Evolutionary conservation across 192 early-diverging fungal species (phyloP).

Genomic region (Podila minutissima): DNA sequence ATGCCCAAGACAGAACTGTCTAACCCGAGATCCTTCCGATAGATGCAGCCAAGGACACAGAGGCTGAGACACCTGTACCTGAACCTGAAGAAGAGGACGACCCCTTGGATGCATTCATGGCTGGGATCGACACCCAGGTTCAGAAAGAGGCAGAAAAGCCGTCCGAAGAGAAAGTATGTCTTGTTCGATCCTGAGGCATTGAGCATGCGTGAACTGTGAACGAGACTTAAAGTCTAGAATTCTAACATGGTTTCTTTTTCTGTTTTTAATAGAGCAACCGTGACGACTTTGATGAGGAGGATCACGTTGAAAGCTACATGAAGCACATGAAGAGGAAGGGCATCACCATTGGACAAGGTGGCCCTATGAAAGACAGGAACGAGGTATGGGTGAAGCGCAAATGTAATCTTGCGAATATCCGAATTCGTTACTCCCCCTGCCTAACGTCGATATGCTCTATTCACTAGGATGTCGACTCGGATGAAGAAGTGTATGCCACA

Average conservation of each 20-base stretch:
- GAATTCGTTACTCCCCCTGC: background rate
- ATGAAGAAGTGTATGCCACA: slow-evolving; percentile 88
- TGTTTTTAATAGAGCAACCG: slow-evolving; percentile 54
- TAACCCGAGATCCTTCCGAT: slow-evolving; percentile 15
- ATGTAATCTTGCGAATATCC: too few relatives aligned
- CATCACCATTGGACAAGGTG: slow-evolving; percentile 72
- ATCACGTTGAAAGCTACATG: slow-evolving; percentile 79
- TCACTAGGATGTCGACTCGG: slow-evolving; percentile 71
- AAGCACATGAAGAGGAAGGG: slow-evolving; percentile 81
- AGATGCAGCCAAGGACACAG: slow-evolving; percentile 37
- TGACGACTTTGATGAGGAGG: slow-evolving; percentile 80
- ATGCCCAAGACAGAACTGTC: background rate
- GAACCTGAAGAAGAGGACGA: slow-evolving; percentile 69
- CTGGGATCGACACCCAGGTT: slow-evolving; percentile 68
- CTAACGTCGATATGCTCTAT: background rate
- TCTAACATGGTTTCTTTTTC: background rate
- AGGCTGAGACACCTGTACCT: slow-evolving; percentile 29
- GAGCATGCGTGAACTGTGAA: background rate
- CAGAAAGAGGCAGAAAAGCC: slow-evolving; percentile 56
- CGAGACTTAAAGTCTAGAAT: slow-evolving; percentile 3
- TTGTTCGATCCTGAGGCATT: background rate
- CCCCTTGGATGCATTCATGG: slow-evolving; percentile 89
- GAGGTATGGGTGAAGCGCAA: slow-evolving; percentile 45
- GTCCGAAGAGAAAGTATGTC: slow-evolving; percentile 56
- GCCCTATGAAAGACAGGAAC: slow-evolving; percentile 51